Evolutionary conservation across 768 basidiomycete genomes (phyloP).

Genomic region (Boletus rubroflammeus): DNA sequence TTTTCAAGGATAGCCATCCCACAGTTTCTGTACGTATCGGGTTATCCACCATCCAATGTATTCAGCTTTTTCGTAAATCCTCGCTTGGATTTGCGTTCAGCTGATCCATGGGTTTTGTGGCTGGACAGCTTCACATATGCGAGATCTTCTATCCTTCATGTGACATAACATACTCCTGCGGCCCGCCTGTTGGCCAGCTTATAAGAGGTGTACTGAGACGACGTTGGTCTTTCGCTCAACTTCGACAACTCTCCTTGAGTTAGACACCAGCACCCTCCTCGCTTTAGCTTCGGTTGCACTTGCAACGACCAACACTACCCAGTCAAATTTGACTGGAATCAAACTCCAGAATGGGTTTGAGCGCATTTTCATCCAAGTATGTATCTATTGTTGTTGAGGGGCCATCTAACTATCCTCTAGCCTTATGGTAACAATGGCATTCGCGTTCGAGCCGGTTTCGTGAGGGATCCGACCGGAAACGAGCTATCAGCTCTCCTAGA

Average conservation of each 20-base stretch:
- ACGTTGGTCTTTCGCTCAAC: neutral
- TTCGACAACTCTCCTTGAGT: neutral
- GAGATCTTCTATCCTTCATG: neutral
- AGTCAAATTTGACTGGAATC: constrained; percentile 28
- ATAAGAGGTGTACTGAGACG: neutral
- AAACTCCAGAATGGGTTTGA: constrained; percentile 37
- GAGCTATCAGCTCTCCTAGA: neutral
- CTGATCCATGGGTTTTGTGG: neutral
- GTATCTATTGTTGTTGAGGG: neutral
- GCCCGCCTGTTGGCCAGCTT: neutral
- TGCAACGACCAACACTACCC: constrained; percentile 17
- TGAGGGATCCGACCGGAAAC: neutral
- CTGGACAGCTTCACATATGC: neutral
- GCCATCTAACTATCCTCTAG: neutral
- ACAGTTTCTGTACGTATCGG: constrained; percentile 1
- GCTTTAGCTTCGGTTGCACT: neutral
- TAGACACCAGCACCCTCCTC: neutral
- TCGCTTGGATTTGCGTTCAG: neutral
- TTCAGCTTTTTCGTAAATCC: neutral
- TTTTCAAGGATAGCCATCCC: constrained; percentile 66
- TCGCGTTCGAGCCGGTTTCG: neutral
- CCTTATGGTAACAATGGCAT: neutral
- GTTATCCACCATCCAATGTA: neutral
- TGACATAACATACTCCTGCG: neutral
- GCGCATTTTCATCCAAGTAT: constrained; percentile 19